A percentile compares a stretch with the other conserved stretches of the same genome.
phyloP scores from a whole-genome alignment of 2,329 filamentous ascomycete genomes.

The Talaromyces albobiverticillius region DNA sequence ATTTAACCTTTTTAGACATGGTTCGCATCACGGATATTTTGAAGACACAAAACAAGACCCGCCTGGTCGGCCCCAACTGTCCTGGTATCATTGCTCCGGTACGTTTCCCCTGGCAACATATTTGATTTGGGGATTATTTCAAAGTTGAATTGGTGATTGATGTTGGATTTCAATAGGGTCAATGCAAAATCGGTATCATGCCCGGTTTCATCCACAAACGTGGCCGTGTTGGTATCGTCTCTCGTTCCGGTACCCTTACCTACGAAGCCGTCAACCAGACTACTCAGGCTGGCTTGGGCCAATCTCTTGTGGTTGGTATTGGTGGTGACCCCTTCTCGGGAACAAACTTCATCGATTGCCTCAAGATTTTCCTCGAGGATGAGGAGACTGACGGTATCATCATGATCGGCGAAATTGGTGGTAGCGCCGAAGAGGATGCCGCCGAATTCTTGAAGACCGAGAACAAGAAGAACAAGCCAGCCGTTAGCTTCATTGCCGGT shows the following conservation, averaged over 20 bases:
- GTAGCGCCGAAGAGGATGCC: slow-evolving; percentile 94
- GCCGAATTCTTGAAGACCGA: slow-evolving; percentile 91
- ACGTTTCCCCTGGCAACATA: slow-evolving; percentile 26
- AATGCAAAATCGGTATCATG: slow-evolving; percentile 99
- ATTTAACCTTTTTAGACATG: slow-evolving; percentile 67
- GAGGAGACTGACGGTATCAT: slow-evolving; percentile 98
- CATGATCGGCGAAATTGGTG: slow-evolving; percentile 99
- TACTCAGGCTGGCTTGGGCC: slow-evolving; percentile 91
- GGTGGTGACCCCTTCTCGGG: slow-evolving; percentile 98
- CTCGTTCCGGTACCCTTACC: slow-evolving; percentile 93
- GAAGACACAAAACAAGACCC: slow-evolving; percentile 95
- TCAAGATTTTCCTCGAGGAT: slow-evolving; percentile 94
- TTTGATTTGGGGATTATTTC: not conserved
- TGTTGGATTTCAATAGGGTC: slow-evolving; percentile 55
- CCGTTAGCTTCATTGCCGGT: slow-evolving; percentile 96
- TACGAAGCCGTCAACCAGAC: slow-evolving; percentile 99
- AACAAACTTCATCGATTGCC: slow-evolving; percentile 99
- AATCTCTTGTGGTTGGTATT: slow-evolving; percentile 97
- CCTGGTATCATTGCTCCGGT: slow-evolving; percentile 88
- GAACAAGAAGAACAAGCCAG: slow-evolving; percentile 93
- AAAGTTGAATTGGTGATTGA: not conserved
- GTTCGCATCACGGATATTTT: slow-evolving; percentile 97
- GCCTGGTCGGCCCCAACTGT: slow-evolving; percentile 96
- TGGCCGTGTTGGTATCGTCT: slow-evolving; percentile 97
- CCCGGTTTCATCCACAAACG: slow-evolving; percentile 99